Conservation (phyloP, 75 land plant genomes). For the Selaginella tamariscina region DNA sequence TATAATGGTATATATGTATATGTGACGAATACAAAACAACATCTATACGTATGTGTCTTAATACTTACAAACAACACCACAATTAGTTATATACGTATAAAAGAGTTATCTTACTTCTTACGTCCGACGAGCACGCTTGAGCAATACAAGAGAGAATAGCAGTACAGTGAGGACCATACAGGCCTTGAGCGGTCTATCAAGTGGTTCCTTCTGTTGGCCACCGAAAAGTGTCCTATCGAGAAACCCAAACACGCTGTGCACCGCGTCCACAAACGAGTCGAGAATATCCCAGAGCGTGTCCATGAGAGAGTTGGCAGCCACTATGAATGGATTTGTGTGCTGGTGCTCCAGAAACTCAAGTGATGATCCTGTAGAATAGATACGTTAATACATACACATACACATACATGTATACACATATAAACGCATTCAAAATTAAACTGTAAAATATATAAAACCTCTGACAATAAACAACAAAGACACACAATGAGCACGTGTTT, state of each 20-base stretch:
- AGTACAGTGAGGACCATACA: constrained; percentile 27
- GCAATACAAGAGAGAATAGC: constrained; percentile 18
- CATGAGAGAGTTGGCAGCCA: constrained; percentile 16
- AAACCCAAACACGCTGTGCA: constrained; percentile 18
- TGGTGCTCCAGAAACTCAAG: neutral
- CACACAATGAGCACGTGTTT: too few relatives aligned
- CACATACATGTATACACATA: neutral
- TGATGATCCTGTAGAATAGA: neutral
- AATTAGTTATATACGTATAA: too few relatives aligned
- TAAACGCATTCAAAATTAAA: neutral
- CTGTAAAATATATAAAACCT: too few relatives aligned
- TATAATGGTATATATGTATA: too few relatives aligned
- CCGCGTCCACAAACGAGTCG: constrained; percentile 20
- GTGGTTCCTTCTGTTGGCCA: constrained; percentile 22
- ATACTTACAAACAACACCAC: too few relatives aligned
- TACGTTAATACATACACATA: neutral
- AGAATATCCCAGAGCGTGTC: constrained; percentile 22
- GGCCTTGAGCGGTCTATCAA: constrained; percentile 24
- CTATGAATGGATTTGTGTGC: constrained; percentile 20
- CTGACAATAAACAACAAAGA: too few relatives aligned
- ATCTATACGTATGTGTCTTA: too few relatives aligned
- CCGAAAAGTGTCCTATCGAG: constrained; percentile 26
- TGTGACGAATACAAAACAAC: too few relatives aligned
- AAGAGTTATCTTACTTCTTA: too few relatives aligned
- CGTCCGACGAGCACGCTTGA: too few relatives aligned